Evolutionary conservation across 495 filamentous ascomycete genomes (phyloP).

Genomic region (Penicillium roqueforti): DNA sequence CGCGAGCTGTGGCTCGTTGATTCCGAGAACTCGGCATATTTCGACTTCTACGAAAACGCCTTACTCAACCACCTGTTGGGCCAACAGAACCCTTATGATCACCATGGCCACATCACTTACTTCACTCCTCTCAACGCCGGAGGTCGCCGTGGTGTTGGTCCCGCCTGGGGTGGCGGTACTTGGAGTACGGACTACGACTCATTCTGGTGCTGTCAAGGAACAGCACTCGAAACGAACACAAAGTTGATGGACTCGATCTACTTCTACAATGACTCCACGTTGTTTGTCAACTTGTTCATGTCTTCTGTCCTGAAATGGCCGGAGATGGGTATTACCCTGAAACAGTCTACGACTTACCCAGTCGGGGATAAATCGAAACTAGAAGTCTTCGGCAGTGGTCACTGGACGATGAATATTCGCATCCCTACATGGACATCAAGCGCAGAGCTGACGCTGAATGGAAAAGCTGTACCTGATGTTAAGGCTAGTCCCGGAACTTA

Average conservation of each 20-base stretch:
- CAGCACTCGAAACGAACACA: not conserved
- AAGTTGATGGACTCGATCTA: slow-evolving; percentile 4
- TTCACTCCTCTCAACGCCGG: not conserved
- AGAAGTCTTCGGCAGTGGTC: not conserved
- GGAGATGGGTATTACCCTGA: not conserved
- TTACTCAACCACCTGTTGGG: slow-evolving; percentile 3
- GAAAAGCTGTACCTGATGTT: not conserved
- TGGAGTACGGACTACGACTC: slow-evolving; percentile 4
- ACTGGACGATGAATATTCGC: slow-evolving; percentile 1
- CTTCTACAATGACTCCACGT: not conserved
- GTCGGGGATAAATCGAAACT: not conserved
- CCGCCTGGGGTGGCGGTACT: slow-evolving; percentile 2
- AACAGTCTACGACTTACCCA: not conserved
- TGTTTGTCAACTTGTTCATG: not conserved
- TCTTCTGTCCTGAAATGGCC: not conserved
- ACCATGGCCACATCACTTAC: not conserved
- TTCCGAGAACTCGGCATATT: not conserved
- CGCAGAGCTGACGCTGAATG: not conserved
- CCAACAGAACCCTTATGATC: not conserved
- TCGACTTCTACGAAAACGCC: not conserved
- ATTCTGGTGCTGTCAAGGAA: slow-evolving; percentile 2
- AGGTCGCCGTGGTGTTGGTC: not conserved
- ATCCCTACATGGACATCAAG: not conserved
- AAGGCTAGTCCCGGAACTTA: not conserved
- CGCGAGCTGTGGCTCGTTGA: slow-evolving; percentile 2